phyloP scores from a whole-genome alignment of 306 rosid species.

The Trifolium fragiferum region DNA sequence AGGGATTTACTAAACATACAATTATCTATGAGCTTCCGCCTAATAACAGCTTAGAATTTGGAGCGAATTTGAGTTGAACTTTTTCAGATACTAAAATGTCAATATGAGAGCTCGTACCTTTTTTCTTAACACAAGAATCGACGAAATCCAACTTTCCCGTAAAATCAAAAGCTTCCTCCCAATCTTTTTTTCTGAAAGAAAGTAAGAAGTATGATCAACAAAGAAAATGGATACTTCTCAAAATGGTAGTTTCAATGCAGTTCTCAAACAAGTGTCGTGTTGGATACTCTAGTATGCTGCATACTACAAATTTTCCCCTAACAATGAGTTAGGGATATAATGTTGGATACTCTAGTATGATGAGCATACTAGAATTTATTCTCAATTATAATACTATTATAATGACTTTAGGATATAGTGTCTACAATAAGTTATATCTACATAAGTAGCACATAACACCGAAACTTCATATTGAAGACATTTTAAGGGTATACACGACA shows the following conservation, averaged over 20 bases:
- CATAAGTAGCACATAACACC: background rate
- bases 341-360: too few relatives aligned
- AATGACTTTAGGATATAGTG: background rate
- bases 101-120: slow-evolving; percentile 47
- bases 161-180: slow-evolving; percentile 75
- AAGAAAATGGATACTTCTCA: slow-evolving; percentile 9
- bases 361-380: background rate
- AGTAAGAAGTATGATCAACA: slow-evolving; percentile 24
- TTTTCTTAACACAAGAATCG: slow-evolving; percentile 62
- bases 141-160: slow-evolving; percentile 60
- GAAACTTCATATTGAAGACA: background rate
- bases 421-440: background rate
- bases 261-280: too few relatives aligned
- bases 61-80: background rate
- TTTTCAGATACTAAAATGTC: background rate
- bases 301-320: background rate
- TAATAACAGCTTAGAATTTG: background rate
- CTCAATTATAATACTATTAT: too few relatives aligned
- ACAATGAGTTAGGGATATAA: too few relatives aligned
- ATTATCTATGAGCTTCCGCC: background rate
- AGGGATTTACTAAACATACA: background rate
- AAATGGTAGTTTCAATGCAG: background rate
- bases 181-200: slow-evolving; percentile 65
- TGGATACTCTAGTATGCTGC: background rate
- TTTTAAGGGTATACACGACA: too few relatives aligned